Conservation (phyloP, 106 monocot genomes). For the Dendrobium chrysotoxum region DNA sequence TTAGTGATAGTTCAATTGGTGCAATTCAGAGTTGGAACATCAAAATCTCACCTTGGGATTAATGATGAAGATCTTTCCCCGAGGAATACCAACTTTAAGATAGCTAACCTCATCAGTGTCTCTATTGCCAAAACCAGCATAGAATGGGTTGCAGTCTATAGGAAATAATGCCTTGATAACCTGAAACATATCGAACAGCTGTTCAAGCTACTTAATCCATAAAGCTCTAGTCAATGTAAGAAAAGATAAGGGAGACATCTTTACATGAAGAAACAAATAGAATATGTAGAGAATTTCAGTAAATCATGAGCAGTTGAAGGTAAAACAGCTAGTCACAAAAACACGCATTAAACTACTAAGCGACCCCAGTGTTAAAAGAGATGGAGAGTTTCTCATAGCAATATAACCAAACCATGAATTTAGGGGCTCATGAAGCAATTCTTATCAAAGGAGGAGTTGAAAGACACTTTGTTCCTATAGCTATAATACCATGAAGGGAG, state of each 20-base stretch:
- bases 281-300: not conserved
- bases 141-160: slow-evolving; percentile 77
- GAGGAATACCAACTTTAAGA: slow-evolving; percentile 79
- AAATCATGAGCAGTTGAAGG: not conserved
- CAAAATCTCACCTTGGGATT: slow-evolving; percentile 62
- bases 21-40: not conserved
- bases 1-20: not conserved
- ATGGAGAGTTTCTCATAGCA: not conserved
- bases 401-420: too few relatives aligned
- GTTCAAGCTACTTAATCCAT: not conserved
- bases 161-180: slow-evolving; percentile 78
- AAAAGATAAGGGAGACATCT: not conserved
- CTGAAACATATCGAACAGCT: slow-evolving; percentile 29
- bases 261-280: not conserved
- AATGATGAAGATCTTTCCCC: slow-evolving; percentile 85
- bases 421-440: too few relatives aligned
- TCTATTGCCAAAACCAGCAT: slow-evolving; percentile 96
- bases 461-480: too few relatives aligned
- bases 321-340: too few relatives aligned
- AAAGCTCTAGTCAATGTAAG: not conserved
- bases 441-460: too few relatives aligned
- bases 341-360: not conserved
- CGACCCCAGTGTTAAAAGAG: not conserved
- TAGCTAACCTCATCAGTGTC: slow-evolving; percentile 94
- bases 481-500: too few relatives aligned